A percentile compares a stretch with the other conserved stretches of the same genome.
Evolutionary conservation across 805 yeast genomes (phyloP).

Genomic region (Metschnikowia koreensis): DNA sequence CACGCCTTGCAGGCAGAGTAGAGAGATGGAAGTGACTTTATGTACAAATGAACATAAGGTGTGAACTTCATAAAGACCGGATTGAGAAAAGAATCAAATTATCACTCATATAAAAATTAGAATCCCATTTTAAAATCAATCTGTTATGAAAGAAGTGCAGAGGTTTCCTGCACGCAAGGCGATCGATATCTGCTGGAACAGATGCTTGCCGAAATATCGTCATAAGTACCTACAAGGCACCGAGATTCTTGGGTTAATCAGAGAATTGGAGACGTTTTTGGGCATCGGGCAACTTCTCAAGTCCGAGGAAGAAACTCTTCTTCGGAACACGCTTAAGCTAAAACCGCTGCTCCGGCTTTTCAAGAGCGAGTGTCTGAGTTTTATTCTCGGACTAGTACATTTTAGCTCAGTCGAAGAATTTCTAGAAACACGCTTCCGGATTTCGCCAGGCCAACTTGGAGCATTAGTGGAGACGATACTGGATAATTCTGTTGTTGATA

Average conservation of each 20-base stretch:
- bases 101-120: no score
- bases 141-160: background rate
- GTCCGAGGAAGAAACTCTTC: constrained; percentile 9
- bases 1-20: constrained; percentile 1
- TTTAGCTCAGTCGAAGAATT: constrained; percentile 10
- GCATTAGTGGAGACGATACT: constrained; percentile 1
- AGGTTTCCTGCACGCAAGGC: constrained; percentile 7
- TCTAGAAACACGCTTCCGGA: constrained; percentile 6
- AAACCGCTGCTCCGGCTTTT: constrained; percentile 14
- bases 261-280: constrained; percentile 14
- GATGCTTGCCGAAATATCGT: background rate
- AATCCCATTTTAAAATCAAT: no score
- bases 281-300: constrained; percentile 7
- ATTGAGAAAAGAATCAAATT: background rate
- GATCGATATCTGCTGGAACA: constrained; percentile 15
- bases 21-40: background rate
- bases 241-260: constrained; percentile 10
- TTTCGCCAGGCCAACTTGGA: background rate
- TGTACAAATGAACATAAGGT: background rate
- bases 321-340: constrained; percentile 9
- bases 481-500: no score
- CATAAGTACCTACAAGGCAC: constrained; percentile 8
- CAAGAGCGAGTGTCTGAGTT: constrained; percentile 13
- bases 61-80: no score
- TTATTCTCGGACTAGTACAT: constrained; percentile 16